Evolutionary conservation across 495 filamentous ascomycete species (phyloP).

Genomic region (Clavariopsis aquatica): DNA sequence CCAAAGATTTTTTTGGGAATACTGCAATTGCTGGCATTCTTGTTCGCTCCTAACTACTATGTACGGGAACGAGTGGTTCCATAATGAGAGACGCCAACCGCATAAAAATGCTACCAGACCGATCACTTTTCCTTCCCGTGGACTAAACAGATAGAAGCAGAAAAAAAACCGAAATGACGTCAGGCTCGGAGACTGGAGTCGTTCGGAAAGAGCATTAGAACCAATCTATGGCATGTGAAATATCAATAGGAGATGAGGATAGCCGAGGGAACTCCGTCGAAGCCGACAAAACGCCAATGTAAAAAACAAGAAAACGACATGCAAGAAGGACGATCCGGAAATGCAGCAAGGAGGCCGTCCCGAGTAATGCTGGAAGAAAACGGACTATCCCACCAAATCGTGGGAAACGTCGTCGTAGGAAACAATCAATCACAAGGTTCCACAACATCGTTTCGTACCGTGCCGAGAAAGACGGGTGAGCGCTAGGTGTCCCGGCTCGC

Average conservation of each 20-base stretch:
- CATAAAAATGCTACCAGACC: conserved; percentile 10
- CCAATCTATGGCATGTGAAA: conserved; percentile 23
- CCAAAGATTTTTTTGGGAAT: background rate
- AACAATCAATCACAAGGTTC: conserved; percentile 13
- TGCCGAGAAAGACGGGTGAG: conserved; percentile 28
- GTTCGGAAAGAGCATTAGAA: conserved; percentile 21
- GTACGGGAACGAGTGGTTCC: conserved; percentile 17
- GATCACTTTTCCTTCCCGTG: conserved; percentile 28
- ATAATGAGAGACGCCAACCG: conserved; percentile 11
- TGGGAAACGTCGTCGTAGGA: conserved; percentile 6
- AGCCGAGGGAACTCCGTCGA: conserved; percentile 18
- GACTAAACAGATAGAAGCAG: background rate
- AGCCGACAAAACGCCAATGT: conserved; percentile 8
- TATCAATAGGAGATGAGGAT: conserved; percentile 16
- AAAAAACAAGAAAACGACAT: conserved; percentile 33
- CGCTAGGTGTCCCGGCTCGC: conserved; percentile 8
- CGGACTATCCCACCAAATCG: background rate
- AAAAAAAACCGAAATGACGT: conserved; percentile 4
- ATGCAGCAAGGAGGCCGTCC: conserved; percentile 27
- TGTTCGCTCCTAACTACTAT: conserved; percentile 19
- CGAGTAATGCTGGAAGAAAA: conserved; percentile 25
- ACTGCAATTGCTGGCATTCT: conserved; percentile 21
- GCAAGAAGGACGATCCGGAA: conserved; percentile 30
- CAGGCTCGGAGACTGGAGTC: conserved; percentile 19
- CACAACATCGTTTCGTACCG: conserved; percentile 16